phyloP scores from a whole-genome alignment of 306 rosid genomes.

The Sesbania bispinosa region DNA sequence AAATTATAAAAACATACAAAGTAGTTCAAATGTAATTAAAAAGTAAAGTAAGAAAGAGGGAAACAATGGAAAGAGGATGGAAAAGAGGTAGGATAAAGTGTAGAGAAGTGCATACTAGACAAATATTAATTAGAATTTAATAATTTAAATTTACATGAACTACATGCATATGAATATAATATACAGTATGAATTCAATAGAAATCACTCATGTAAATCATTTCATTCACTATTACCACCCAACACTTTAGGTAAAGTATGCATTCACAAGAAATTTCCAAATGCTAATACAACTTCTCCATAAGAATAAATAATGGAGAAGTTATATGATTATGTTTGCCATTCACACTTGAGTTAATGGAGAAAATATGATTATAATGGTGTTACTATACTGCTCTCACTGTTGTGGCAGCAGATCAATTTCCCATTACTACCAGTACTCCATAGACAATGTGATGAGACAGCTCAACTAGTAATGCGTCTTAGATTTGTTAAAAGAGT shows the following conservation, averaged over 20 bases:
- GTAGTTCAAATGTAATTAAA: neutral
- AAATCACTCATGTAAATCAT: neutral
- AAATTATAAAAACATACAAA: neutral
- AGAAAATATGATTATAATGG: conserved; percentile 32
- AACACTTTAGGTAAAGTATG: neutral
- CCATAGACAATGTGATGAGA: neutral
- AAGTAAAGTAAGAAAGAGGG: neutral
- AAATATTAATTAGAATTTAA: neutral
- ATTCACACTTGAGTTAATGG: conserved; percentile 25
- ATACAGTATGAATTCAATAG: neutral
- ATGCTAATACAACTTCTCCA: conserved; percentile 28
- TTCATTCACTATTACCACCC: neutral
- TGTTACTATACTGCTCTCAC: conserved; percentile 29
- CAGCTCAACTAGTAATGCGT: conserved; percentile 11
- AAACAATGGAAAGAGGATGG: neutral
- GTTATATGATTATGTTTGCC: conserved; percentile 43
- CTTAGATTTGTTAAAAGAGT: conserved; percentile 2
- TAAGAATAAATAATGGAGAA: conserved; percentile 21
- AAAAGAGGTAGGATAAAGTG: neutral
- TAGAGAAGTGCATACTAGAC: neutral
- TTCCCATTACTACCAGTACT: conserved; percentile 10
- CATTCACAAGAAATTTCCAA: conserved; percentile 12
- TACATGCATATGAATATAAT: neutral
- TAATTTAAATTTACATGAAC: too few species aligned
- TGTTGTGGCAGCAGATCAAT: neutral